Base-by-base conservation (phyloP, 75 land plant species). In the Sequoiadendron giganteum region DNA sequence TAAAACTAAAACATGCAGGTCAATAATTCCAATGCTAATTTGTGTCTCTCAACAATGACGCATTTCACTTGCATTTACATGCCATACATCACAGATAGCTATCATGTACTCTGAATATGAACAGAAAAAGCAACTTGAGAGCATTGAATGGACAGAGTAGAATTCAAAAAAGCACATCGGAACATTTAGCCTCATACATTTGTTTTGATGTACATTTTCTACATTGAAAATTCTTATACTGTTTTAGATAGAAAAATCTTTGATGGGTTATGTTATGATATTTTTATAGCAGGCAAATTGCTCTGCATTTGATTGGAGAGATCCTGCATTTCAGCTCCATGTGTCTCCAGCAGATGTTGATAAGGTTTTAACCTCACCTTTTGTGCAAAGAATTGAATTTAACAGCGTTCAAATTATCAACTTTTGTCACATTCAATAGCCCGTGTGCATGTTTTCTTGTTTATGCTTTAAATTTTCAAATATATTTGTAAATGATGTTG, bases 331-430 rank as follows among this genome's bases (percentile, higher is more conserved):
- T 39, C 96, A 93, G 86, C 93, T 91, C 45, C 92, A 91, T 89
- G 95, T 96, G 80, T 95, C 98, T 48, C 91, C 95, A 72, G 94
- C 95, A 38, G 99, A 97, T 90, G 97, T 96, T 90, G 99, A 97
- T 78, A 97, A 96, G 98, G 99, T 97, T 91, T 58, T 18, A 34
- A 76, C 86, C 32, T 73, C 77, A 18, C 32, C 3, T 70, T 45
- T 87, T n/a, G 38, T 28, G 15, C 30, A 85, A 78, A 32, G 10
- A 13, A 47, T 65, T 88, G 21, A 56, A 19, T 32, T 83, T n/a
- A 49, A 45, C 47, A 1, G 5, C 36, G 9, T 56, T 30, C 10
- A 36, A 40, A 18, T 55, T 55, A 34, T 25, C 2, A 15, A 18
- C 6, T 85, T 54, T 25, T 19, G 25, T 54, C 86, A 52, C 8